Evolutionary conservation across 306 rosid genomes (phyloP).

Genomic region (Alnus glutinosa): DNA sequence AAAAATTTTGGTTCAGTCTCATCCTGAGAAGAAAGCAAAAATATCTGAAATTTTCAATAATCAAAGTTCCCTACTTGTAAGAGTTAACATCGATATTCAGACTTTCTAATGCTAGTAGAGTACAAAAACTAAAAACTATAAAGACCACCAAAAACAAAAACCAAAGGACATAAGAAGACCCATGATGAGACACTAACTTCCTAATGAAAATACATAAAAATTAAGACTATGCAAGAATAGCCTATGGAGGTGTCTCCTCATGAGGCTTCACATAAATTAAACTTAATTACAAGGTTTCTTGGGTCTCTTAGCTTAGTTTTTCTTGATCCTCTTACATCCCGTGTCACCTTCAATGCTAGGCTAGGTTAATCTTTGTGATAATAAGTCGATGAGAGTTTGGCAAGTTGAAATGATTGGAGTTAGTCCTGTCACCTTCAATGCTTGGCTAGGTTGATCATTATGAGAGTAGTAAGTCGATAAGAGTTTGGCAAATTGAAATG

Average conservation of each 20-base stretch:
- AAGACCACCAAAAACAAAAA: neutral
- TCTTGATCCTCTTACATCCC: neutral
- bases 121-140: no score
- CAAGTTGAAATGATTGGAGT: constrained; percentile 5
- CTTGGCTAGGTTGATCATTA: neutral
- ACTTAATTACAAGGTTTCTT: no score
- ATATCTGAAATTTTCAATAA: neutral
- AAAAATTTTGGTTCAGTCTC: neutral
- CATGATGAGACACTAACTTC: neutral
- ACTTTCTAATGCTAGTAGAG: no score
- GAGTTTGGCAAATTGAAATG: neutral
- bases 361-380: neutral
- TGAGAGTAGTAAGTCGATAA: neutral
- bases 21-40: neutral
- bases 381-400: neutral
- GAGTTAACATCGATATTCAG: no score
- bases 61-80: neutral
- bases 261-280: no score
- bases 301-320: neutral
- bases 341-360: constrained; percentile 8
- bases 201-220: no score
- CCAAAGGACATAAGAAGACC: neutral
- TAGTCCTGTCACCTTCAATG: constrained; percentile 4
- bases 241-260: no score
- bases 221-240: no score